phyloP scores from a whole-genome alignment of 495 filamentous ascomycete genomes.

The Tuber melanosporum region DNA sequence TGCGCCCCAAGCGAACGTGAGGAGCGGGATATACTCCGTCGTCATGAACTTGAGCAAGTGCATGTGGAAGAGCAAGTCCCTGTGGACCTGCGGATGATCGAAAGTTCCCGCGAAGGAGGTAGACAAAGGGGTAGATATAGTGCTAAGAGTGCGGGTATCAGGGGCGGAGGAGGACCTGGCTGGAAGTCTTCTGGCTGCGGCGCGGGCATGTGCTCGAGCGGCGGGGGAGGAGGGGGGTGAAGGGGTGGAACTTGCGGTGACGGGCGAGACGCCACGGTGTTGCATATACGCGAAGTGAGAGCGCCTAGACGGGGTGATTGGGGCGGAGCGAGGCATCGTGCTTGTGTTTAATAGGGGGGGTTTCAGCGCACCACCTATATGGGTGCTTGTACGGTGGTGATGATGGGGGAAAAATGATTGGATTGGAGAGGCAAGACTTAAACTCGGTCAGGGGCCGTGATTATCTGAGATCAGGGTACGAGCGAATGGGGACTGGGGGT shows the following conservation, averaged over 20 bases:
- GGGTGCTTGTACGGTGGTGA: neutral
- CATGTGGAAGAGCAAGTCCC: neutral
- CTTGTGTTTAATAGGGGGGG: neutral
- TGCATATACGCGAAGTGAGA: neutral
- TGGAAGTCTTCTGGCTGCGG: neutral
- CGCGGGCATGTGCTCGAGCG: neutral
- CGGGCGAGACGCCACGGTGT: neutral
- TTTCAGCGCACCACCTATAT: neutral
- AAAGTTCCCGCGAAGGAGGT: neutral
- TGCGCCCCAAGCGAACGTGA: neutral
- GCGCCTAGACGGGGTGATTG: neutral
- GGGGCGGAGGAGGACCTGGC: neutral
- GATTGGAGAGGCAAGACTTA: neutral
- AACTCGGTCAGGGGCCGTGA: neutral
- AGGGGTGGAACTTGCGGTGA: neutral
- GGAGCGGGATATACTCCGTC: neutral
- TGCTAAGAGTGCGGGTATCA: neutral
- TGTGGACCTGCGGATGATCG: neutral
- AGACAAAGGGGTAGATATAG: neutral
- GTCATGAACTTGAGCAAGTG: slow-evolving; percentile 3
- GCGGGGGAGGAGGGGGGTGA: neutral
- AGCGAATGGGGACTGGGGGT: neutral
- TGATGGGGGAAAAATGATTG: neutral
- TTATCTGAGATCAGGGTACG: neutral
- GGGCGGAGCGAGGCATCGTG: neutral